A percentile compares a stretch with the other conserved stretches of the same genome.
Evolutionary conservation across 1,284 basidiomycete genomes (phyloP).

Genomic region (Naganishia albida): DNA sequence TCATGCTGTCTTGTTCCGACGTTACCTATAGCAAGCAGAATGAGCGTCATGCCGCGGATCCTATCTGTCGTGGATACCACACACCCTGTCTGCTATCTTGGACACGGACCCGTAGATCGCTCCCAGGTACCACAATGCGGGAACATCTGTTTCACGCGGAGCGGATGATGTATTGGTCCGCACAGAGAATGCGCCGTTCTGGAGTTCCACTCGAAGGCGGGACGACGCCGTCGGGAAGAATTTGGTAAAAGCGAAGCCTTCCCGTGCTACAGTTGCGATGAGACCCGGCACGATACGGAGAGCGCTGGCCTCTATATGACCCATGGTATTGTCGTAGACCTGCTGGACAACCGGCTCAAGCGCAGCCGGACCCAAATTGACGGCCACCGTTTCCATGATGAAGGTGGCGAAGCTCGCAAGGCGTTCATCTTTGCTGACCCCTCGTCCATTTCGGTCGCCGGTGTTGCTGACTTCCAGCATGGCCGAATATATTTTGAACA

Average conservation of each 20-base stretch:
- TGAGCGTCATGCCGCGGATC: neutral
- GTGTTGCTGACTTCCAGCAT: slow-evolving; percentile 92
- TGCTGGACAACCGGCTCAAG: slow-evolving; percentile 82
- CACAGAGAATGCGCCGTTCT: slow-evolving; percentile 86
- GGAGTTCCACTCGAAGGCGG: slow-evolving; percentile 84
- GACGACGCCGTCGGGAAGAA: slow-evolving; percentile 77
- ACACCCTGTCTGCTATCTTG: slow-evolving; percentile 44
- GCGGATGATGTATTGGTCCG: slow-evolving; percentile 83
- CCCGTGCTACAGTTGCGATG: slow-evolving; percentile 66
- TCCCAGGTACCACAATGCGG: slow-evolving; percentile 76
- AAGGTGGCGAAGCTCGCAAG: slow-evolving; percentile 58
- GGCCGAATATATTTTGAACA: slow-evolving; percentile 81
- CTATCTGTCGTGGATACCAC: slow-evolving; percentile 26
- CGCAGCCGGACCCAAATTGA: slow-evolving; percentile 80
- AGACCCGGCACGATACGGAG: slow-evolving; percentile 85
- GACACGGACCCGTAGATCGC: slow-evolving; percentile 38
- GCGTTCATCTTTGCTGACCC: slow-evolving; percentile 48
- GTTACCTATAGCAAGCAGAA: slow-evolving; percentile 1
- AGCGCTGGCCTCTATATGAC: slow-evolving; percentile 80
- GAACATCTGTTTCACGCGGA: slow-evolving; percentile 83
- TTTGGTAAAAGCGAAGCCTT: slow-evolving; percentile 73
- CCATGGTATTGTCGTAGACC: slow-evolving; percentile 76
- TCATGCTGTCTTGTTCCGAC: slow-evolving; percentile 47
- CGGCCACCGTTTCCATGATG: slow-evolving; percentile 84
- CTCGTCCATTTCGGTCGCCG: slow-evolving; percentile 51